Conservation (phyloP, 2,329 filamentous ascomycete species). For the Remersonia thermophila region DNA sequence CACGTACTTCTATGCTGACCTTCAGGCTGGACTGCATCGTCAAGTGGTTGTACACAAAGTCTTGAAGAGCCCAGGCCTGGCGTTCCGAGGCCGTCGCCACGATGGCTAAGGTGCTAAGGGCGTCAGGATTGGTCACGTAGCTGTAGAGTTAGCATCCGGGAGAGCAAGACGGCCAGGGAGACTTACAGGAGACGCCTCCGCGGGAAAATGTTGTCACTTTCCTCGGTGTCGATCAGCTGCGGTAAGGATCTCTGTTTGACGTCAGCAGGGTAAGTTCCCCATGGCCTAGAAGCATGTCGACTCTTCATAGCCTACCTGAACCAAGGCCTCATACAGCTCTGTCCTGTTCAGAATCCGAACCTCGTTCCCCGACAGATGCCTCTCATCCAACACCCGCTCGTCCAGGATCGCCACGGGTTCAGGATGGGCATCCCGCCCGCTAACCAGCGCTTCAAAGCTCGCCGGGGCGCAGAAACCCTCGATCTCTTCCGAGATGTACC, state of each 20-base stretch:
- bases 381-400: slow-evolving; percentile 1
- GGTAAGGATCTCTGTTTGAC: neutral
- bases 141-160: slow-evolving; percentile 1
- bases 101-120: slow-evolving; percentile 4
- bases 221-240: slow-evolving; percentile 1
- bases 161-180: too few species aligned
- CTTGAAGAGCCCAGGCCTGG: slow-evolving; percentile 1
- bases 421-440: neutral
- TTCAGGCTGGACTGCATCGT: slow-evolving; percentile 5
- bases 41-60: slow-evolving; percentile 11
- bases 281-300: too few species aligned
- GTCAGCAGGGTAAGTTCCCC: too few species aligned
- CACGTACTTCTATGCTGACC: slow-evolving; percentile 1
- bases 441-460: neutral
- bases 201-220: neutral
- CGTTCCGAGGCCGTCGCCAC: slow-evolving; percentile 4
- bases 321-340: slow-evolving; percentile 4
- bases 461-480: slow-evolving; percentile 5
- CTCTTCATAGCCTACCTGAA: neutral
- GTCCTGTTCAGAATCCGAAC: neutral
- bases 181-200: slow-evolving; percentile 3
- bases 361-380: neutral
- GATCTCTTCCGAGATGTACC: slow-evolving; percentile 10
- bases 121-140: slow-evolving; percentile 9
- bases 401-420: slow-evolving; percentile 5